Evolutionary conservation across 106 monocot genomes (phyloP), one percentile per base, ranked within the genome.

Genomic region (Dendrobium officinale): DNA sequence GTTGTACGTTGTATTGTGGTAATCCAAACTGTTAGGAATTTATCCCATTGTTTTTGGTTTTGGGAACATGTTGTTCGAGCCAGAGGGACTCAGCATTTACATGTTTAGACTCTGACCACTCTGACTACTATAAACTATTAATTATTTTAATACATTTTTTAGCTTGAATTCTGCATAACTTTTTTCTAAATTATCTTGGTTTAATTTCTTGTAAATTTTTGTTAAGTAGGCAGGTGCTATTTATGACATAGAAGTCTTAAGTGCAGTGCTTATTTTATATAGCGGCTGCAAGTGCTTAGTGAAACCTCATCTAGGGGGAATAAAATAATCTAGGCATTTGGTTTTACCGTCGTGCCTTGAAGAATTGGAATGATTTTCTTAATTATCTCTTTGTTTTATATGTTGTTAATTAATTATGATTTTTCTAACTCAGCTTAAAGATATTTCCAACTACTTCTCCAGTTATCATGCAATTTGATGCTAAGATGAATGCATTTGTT

Each of bases 401-500:
- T 29, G 13, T 37, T 70, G 8, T 74, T 72, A 20, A 74, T 42
- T 74, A 20, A n/a, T 74, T 74, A 11, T 42, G 74, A 19, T 42
- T 74, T 74, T 58, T 17, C n/a, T 20, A 43, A 20, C 19, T n/a
- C 43, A 7, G 19, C 20, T 42, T 74, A 74, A 74, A 42, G 2
- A 44, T 42, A 43, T 43, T 74, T 48, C 19, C 11, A 24, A 47
- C 10, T 76, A 4, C 74, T 20, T 44, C 51, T 47, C 27, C 48
- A 42, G 17, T 42, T 33, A 22, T 5, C 18, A 19, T 73, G 22
- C 47, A n/a, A 0, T 75, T 75, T 26, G n/a, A 47, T 75, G 74
- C 74, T 75, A 73, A 20, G 16, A 73, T 42, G 73, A 73, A 42
- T 75, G 33, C 61, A 0, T 43, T 75, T n/a, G 19, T 73, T 73